Evolutionary conservation across 1,284 basidiomycete genomes (phyloP).

Genomic region (Takashimella tepidaria): DNA sequence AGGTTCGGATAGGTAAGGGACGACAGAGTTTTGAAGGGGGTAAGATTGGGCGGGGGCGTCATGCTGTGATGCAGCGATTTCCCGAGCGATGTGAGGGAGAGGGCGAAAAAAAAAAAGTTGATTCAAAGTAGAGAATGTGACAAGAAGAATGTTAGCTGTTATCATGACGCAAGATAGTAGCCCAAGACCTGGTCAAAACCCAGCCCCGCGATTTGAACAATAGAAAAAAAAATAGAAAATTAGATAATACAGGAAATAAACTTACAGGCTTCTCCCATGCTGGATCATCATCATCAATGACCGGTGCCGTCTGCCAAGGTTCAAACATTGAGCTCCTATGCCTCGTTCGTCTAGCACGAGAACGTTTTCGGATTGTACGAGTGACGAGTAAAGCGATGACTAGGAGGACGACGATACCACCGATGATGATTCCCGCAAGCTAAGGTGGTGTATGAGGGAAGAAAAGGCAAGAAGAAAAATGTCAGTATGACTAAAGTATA

Average conservation of each 20-base stretch:
- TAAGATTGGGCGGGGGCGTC: conserved; percentile 29
- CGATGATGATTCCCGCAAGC: conserved; percentile 43
- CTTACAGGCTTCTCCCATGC: conserved; percentile 32
- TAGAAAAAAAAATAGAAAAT: too few species aligned
- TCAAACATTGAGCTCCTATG: conserved; percentile 41
- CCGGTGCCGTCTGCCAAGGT: conserved; percentile 30
- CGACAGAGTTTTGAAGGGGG: conserved; percentile 25
- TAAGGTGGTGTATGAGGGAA: too few species aligned
- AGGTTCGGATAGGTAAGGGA: not conserved
- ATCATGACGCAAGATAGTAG: not conserved
- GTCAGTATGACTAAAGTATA: too few species aligned
- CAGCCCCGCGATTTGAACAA: too few species aligned
- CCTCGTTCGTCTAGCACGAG: conserved; percentile 27
- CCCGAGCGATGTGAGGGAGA: too few species aligned
- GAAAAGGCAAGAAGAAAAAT: too few species aligned
- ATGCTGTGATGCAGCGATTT: conserved; percentile 15
- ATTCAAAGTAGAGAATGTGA: too few species aligned
- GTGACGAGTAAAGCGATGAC: conserved; percentile 31
- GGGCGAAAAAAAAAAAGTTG: too few species aligned
- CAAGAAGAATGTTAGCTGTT: too few species aligned
- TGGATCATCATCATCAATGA: conserved; percentile 33
- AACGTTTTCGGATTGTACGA: conserved; percentile 27
- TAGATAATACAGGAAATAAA: not conserved
- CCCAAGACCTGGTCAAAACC: too few species aligned
- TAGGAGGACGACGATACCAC: conserved; percentile 27